Evolutionary conservation across 2,329 filamentous ascomycete species (phyloP).

Genomic region (Ophidiomyces ophidiicola): DNA sequence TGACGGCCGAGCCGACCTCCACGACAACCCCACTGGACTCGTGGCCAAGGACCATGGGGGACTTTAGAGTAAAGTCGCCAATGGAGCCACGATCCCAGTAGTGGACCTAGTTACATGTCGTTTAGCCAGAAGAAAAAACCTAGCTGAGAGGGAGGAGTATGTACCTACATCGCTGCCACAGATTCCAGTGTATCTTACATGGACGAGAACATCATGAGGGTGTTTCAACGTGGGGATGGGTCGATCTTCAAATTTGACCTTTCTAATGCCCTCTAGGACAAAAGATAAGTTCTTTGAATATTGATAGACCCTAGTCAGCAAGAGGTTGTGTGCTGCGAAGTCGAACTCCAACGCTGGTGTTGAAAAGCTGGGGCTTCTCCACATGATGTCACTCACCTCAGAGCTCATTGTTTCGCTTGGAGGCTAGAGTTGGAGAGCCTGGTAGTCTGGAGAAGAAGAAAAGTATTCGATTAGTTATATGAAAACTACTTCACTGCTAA

Average conservation of each 20-base stretch:
- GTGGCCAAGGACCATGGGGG: constrained; percentile 49
- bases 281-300: constrained; percentile 64
- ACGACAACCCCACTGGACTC: constrained; percentile 62
- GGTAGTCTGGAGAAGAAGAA: too few relatives aligned
- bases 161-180: constrained; percentile 63
- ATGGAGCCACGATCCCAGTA: constrained; percentile 39
- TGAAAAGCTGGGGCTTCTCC: too few relatives aligned
- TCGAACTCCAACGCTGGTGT: neutral
- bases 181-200: constrained; percentile 76
- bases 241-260: constrained; percentile 62
- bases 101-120: constrained; percentile 27
- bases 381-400: constrained; percentile 6
- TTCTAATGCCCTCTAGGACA: constrained; percentile 62
- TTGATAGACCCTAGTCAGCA: neutral
- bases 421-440: too few relatives aligned
- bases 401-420: neutral
- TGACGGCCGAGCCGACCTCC: constrained; percentile 55
- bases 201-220: constrained; percentile 65
- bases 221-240: constrained; percentile 56
- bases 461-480: too few relatives aligned
- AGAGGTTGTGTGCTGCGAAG: too few relatives aligned
- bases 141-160: neutral
- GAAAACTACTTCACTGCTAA: too few relatives aligned
- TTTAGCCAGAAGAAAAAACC: neutral
- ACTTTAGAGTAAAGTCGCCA: constrained; percentile 34